Conservation (phyloP, 768 basidiomycete species). For the Naganishia randhawae region DNA sequence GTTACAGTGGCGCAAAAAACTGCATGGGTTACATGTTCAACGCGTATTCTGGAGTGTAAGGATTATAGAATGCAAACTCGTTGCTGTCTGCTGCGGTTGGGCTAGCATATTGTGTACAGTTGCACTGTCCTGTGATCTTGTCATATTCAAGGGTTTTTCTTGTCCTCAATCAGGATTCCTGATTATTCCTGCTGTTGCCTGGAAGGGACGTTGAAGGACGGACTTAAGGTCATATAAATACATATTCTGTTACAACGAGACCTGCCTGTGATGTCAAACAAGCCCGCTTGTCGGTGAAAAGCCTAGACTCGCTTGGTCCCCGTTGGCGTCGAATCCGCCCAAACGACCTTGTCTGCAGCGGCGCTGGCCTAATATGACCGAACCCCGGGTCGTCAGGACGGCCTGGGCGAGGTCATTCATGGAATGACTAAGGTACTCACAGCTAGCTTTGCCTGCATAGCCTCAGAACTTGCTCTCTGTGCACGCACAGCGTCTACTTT, state of each 20-base stretch:
- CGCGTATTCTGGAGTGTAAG: constrained; percentile 7
- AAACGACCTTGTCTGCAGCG: constrained; percentile 29
- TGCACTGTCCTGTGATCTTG: not conserved
- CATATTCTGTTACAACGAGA: not conserved
- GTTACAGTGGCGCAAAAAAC: not conserved
- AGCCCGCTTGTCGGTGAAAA: not conserved
- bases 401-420: no score
- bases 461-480: constrained; percentile 37
- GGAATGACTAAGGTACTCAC: constrained; percentile 31
- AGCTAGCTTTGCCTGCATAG: constrained; percentile 34
- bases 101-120: not conserved
- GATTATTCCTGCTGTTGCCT: not conserved
- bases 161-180: not conserved
- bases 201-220: not conserved
- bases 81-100: not conserved
- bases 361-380: constrained; percentile 24
- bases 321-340: constrained; percentile 15
- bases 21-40: constrained; percentile 22
- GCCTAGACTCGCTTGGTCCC: constrained; percentile 20
- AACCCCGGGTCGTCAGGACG: not conserved
- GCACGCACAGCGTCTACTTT: constrained; percentile 44
- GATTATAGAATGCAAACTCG: not conserved
- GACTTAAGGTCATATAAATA: not conserved
- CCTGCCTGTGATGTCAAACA: not conserved
- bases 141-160: not conserved